phyloP scores from a whole-genome alignment of 2,329 filamentous ascomycete genomes.

The Fusarium stilboides region DNA sequence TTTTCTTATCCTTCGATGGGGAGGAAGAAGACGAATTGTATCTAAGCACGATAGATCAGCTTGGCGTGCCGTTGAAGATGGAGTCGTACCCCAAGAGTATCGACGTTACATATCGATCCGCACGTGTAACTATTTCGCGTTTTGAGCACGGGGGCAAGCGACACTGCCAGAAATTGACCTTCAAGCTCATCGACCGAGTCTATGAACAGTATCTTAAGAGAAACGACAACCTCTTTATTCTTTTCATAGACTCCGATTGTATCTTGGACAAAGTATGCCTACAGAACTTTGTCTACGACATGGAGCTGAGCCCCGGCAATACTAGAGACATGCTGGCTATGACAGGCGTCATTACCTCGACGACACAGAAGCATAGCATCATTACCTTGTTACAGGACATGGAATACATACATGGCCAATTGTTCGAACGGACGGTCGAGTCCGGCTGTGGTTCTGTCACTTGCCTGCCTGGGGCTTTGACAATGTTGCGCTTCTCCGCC shows the following conservation, averaged over 20 bases:
- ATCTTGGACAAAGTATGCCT: conserved; percentile 92
- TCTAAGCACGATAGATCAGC: conserved; percentile 84
- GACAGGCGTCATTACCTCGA: conserved; percentile 97
- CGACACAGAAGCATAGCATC: conserved; percentile 87
- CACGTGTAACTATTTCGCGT: conserved; percentile 89
- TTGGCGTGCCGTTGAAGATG: conserved; percentile 84
- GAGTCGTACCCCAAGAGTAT: conserved; percentile 90
- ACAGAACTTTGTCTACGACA: conserved; percentile 98
- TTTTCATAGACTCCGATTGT: conserved; percentile 98
- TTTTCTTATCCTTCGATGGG: conserved; percentile 96
- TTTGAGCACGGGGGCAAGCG: conserved; percentile 96
- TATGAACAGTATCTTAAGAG: conserved; percentile 88
- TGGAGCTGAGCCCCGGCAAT: conserved; percentile 96
- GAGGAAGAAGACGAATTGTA: conserved; percentile 91
- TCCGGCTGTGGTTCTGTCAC: conserved; percentile 95
- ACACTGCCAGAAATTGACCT: conserved; percentile 93
- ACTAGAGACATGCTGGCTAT: conserved; percentile 95
- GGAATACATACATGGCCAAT: conserved; percentile 97
- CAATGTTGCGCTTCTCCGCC: conserved; percentile 94
- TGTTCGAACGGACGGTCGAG: conserved; percentile 96
- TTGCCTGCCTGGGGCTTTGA: conserved; percentile 94
- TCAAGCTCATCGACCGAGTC: conserved; percentile 92
- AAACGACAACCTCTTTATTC: conserved; percentile 93
- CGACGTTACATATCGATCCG: conserved; percentile 86
- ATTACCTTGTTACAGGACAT: conserved; percentile 97